These are phyloP conservation scores for Vitis hybrid DNA, from an alignment of 177 flowering plant genomes.

Conservation along the genomic window DNA sequence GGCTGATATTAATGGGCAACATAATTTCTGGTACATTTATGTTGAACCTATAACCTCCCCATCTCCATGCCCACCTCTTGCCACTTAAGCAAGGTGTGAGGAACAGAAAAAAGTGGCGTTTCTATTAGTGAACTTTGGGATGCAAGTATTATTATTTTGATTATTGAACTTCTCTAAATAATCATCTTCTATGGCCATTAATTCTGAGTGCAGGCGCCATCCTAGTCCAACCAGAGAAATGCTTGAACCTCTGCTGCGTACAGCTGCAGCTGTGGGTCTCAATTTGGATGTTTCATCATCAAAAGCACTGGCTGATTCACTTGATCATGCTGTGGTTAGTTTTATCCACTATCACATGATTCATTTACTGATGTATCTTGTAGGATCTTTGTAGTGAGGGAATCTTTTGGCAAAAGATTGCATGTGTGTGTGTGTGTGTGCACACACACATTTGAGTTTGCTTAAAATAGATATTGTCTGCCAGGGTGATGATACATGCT, in stretches of 20 bases:
- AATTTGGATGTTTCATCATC: constrained; percentile 89
- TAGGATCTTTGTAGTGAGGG: neutral
- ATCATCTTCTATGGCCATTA: constrained; percentile 5
- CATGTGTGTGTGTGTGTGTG: too few species aligned
- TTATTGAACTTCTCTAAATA: neutral
- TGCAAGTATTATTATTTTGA: neutral
- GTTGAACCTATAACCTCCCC: too few species aligned
- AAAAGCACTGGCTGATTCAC: constrained; percentile 96
- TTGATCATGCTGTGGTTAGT: constrained; percentile 87
- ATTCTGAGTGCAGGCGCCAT: constrained; percentile 77
- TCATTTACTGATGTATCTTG: neutral
- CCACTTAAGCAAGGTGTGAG: too few species aligned
- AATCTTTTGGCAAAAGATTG: too few species aligned
- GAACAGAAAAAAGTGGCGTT: neutral
- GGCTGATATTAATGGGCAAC: too few species aligned
- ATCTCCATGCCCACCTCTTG: too few species aligned
- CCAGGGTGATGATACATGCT: too few species aligned
- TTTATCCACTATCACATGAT: neutral
- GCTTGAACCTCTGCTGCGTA: constrained; percentile 92
- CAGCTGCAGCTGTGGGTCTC: constrained; percentile 88
- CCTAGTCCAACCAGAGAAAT: constrained; percentile 92
- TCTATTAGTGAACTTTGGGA: neutral
- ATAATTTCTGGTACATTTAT: too few species aligned
- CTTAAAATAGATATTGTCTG: too few species aligned
- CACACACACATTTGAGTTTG: too few species aligned